These are phyloP conservation scores for Lecanicillium sp. DNA, from an alignment of 2,329 filamentous ascomycete species.

Conservation along the genomic window DNA sequence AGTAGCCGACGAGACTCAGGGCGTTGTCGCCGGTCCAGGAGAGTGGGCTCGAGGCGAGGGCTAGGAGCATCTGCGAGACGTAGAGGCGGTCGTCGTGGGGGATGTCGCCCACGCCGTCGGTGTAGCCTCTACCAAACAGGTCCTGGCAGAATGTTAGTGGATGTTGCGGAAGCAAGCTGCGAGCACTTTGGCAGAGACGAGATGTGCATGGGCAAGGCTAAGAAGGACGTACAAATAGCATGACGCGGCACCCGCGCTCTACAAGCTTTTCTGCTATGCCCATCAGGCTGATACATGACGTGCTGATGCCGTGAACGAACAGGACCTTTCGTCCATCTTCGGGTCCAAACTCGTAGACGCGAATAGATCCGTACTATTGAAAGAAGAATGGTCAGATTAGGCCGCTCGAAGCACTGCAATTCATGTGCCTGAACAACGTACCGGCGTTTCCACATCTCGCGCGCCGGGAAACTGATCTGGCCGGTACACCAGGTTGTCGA, in stretches of 20 bases:
- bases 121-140: conserved; percentile 64
- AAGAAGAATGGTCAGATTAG: too few relatives aligned
- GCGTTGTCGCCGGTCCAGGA: conserved; percentile 55
- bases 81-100: conserved; percentile 71
- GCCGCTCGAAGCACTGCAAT: not conserved
- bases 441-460: conserved; percentile 65
- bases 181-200: not conserved
- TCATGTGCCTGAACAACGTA: conserved; percentile 24
- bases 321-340: conserved; percentile 66
- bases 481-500: conserved; percentile 47
- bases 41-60: conserved; percentile 62
- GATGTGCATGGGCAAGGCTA: not conserved
- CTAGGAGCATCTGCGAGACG: conserved; percentile 64
- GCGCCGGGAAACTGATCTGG: conserved; percentile 65
- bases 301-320: conserved; percentile 78
- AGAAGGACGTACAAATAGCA: conserved; percentile 58
- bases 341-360: conserved; percentile 80
- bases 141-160: conserved; percentile 44
- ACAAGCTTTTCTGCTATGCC: conserved; percentile 62
- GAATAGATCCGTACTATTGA: conserved; percentile 61
- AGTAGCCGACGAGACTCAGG: conserved; percentile 72
- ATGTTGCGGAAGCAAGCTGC: conserved; percentile 13
- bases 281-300: conserved; percentile 67
- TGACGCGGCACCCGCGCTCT: conserved; percentile 65
- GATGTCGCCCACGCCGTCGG: conserved; percentile 57